Conservation (phyloP, 345 rosid species). For the Balakata baccata region DNA sequence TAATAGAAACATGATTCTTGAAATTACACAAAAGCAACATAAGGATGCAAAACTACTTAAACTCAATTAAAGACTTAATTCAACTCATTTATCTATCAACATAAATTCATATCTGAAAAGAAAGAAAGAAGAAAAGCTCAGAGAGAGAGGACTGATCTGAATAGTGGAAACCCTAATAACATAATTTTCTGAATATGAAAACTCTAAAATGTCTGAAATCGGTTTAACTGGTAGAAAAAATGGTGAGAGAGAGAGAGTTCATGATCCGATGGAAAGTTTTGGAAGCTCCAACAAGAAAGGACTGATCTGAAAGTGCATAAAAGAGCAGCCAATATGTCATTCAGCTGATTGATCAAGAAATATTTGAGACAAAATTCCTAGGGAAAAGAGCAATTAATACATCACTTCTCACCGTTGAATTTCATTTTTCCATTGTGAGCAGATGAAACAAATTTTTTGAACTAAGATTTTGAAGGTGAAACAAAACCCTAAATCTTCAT, state of each 20-base stretch:
- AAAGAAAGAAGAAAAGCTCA: constrained; percentile 8
- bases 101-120: constrained; percentile 25
- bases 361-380: neutral
- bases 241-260: constrained; percentile 7
- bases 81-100: constrained; percentile 6
- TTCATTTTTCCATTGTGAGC: neutral
- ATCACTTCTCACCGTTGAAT: neutral
- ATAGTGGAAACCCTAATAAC: constrained; percentile 37
- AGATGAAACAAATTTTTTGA: neutral
- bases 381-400: constrained; percentile 9
- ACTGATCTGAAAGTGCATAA: constrained; percentile 9
- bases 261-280: constrained; percentile 37
- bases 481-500: constrained; percentile 8
- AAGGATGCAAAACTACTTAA: neutral
- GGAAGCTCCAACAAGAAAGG: constrained; percentile 19
- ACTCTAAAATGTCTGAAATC: constrained; percentile 31
- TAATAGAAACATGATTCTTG: too few species aligned
- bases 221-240: constrained; percentile 14
- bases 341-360: constrained; percentile 17
- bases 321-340: constrained; percentile 14
- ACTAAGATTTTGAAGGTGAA: neutral
- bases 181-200: constrained; percentile 35
- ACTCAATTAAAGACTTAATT: constrained; percentile 18
- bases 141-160: constrained; percentile 19
- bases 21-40: too few species aligned